Percentiles rank a stretch among this genome's conserved stretches.
phyloP scores from a whole-genome alignment of 768 basidiomycete genomes.

The Daedaleopsis sinensis region DNA sequence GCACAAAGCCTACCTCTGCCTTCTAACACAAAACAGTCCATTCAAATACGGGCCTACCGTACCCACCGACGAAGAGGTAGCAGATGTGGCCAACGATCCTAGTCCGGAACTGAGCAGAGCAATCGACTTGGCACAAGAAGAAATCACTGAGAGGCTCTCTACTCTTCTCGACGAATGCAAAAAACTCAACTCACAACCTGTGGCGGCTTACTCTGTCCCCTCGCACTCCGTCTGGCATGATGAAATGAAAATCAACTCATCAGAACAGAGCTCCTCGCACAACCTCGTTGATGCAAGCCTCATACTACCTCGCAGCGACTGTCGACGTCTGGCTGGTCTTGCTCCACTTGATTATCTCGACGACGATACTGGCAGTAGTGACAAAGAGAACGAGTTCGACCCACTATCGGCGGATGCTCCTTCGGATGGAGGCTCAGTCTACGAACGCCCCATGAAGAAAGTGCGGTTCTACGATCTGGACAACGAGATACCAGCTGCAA shows the following conservation, averaged over 20 bases:
- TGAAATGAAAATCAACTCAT: not conserved
- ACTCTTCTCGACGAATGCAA: constrained; percentile 12
- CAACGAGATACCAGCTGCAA: not conserved
- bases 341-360: constrained; percentile 1
- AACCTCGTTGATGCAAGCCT: constrained; percentile 33
- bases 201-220: not conserved
- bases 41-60: constrained; percentile 30
- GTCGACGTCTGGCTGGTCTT: constrained; percentile 31
- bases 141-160: constrained; percentile 22
- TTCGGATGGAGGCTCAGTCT: not conserved
- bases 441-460: constrained; percentile 10
- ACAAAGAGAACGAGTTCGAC: constrained; percentile 4
- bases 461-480: constrained; percentile 1
- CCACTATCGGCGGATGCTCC: not conserved
- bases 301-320: constrained; percentile 46
- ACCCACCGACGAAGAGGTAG: constrained; percentile 32
- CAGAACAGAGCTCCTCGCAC: not conserved
- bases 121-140: constrained; percentile 16
- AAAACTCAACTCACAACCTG: constrained; percentile 4
- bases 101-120: constrained; percentile 5
- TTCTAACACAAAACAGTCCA: constrained; percentile 19
- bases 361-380: constrained; percentile 6
- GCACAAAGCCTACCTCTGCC: not conserved
- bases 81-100: constrained; percentile 14
- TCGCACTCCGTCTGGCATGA: not conserved